Conservation (phyloP, 495 filamentous ascomycete species). For the Poronia punctata region DNA sequence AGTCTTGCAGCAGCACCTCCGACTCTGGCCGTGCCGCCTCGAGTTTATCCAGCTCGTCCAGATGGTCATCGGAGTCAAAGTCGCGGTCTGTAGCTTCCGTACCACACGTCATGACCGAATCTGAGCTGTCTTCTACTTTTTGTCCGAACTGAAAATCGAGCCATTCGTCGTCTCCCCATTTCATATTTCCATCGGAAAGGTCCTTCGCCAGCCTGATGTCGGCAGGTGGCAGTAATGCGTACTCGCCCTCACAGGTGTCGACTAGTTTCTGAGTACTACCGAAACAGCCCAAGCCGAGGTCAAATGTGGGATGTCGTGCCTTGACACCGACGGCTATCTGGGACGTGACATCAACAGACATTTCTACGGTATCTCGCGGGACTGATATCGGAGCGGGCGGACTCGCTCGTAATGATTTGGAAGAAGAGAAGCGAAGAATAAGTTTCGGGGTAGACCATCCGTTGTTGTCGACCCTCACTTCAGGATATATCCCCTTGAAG, state of each 20-base stretch:
- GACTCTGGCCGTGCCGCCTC: conserved; percentile 3
- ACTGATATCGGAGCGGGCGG: not conserved
- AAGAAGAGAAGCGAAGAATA: not conserved
- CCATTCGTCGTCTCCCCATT: not conserved
- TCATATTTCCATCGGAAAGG: not conserved
- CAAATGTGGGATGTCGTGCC: not conserved
- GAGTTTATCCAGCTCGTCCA: not conserved
- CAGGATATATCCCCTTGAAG: not conserved
- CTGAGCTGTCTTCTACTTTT: not conserved
- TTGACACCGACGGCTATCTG: not conserved
- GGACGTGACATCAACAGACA: not conserved
- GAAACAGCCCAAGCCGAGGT: conserved; percentile 2
- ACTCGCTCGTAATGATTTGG: not conserved
- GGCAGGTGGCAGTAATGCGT: not conserved
- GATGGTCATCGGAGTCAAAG: not conserved
- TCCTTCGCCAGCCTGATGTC: not conserved
- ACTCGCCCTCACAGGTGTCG: not conserved
- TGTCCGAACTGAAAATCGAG: not conserved
- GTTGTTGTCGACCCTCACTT: not conserved
- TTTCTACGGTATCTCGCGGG: not conserved
- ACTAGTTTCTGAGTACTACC: not conserved
- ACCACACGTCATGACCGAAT: not conserved
- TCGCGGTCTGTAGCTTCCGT: not conserved
- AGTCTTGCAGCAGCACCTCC: not conserved
- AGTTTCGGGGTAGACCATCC: conserved; percentile 1